Percentiles rank a stretch among this genome's conserved stretches.
Evolutionary conservation across 2,329 filamentous ascomycete species (phyloP).

Genomic region (Verticillium klebahnii): DNA sequence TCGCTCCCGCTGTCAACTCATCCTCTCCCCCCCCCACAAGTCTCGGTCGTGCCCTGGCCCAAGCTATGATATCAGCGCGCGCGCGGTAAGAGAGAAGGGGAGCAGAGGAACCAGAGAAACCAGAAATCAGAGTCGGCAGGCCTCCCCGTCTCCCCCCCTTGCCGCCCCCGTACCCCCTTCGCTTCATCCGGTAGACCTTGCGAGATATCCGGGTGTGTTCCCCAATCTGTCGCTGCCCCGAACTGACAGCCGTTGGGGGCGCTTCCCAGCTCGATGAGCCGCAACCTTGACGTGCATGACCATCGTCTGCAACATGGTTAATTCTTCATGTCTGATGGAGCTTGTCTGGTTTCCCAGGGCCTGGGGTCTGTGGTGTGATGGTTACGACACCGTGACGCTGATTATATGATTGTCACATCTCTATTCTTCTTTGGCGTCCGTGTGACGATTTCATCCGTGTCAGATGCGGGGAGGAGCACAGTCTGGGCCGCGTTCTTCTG

Average conservation of each 20-base stretch:
- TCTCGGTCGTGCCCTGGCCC: neutral
- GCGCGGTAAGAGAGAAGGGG: too few relatives aligned
- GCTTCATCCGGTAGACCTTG: neutral
- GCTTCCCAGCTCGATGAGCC: neutral
- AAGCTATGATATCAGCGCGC: neutral
- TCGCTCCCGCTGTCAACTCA: neutral
- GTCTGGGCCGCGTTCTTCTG: too few relatives aligned
- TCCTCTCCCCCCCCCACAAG: neutral
- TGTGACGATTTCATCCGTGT: too few relatives aligned
- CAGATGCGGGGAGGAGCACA: too few relatives aligned
- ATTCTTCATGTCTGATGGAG: neutral
- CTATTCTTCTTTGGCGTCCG: too few relatives aligned
- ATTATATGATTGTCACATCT: too few relatives aligned
- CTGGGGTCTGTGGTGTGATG: neutral
- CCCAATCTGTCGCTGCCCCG: neutral
- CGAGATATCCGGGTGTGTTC: neutral
- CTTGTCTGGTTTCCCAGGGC: neutral
- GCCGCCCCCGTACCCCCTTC: neutral
- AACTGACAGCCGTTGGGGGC: neutral
- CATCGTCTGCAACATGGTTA: neutral
- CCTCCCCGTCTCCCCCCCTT: too few relatives aligned
- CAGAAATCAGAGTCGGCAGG: too few relatives aligned
- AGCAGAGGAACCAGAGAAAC: neutral
- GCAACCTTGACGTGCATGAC: neutral
- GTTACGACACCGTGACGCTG: neutral